Base-by-base conservation (phyloP, 495 filamentous ascomycete genomes). In the Monascus purpureus region DNA sequence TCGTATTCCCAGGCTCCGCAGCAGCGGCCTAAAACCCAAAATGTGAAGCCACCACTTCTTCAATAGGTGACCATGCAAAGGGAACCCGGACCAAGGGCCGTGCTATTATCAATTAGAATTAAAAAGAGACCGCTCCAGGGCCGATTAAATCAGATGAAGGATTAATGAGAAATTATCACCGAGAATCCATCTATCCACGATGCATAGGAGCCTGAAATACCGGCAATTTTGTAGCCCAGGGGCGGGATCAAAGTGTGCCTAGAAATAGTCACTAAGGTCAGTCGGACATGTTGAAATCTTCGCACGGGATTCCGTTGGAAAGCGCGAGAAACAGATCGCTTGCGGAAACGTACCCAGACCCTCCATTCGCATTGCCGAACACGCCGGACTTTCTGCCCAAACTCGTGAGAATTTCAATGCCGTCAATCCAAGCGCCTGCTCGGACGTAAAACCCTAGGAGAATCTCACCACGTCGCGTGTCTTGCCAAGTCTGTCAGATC, bases 191-290 rank as follows among this genome's bases (percentile, higher is more conserved):
- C 86, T 17, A 97, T 48, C 82, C 83, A 95, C 36, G 70, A 47
- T 9, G 65, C 83, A 43, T 73, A 84, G 37, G 81, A 82, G 25
- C 90, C 90, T 8, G 81, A 79, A 38, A 95, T 61, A 25, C 90
- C 90, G 41, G 77, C 83, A 50, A 97, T 76, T 46, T 71, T 82
- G 53, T 85, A 94, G 26, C 88, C 88, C 39, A 82, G 70, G 15
- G 90, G 90, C 17, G 88, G 85, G 29, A 95, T 81, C 24, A 97
- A 65, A 6, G 80, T 90, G 50, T 85, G 80, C 28, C 88, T 96
- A 46, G 35, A 23, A 18, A 25, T 6, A 17, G 17, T 28, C 18
- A 31, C 49, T 36, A 47, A 32, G 30, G 52, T 12, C 26, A 13
- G 34, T 29, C 23, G 13, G 14, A 39, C n/a, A n/a, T n/a, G n/a